Evolutionary conservation across 345 rosid species (phyloP), one percentile per base, ranked within the genome.

Genomic region (Trapa incisa): DNA sequence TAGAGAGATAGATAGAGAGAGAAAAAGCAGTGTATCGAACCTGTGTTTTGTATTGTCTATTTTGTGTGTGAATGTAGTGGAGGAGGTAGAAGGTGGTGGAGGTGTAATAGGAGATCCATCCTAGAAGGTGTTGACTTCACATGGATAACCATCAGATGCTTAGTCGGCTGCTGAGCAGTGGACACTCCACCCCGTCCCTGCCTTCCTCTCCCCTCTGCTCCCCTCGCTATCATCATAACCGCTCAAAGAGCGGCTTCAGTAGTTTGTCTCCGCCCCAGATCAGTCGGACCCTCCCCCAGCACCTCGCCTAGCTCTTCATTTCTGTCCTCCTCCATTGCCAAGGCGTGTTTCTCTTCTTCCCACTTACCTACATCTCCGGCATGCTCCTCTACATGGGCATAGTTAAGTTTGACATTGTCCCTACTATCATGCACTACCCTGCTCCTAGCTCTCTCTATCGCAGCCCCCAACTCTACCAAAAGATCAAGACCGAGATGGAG

Each of bases 251-350:
- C 29, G 80, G 84, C 57, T 84, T 32, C 29, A 80, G 84, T 52
- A 84, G 88, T 37, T 79, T 82, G 16, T 85, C 88, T 66, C 63
- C 85, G 86, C 48, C 77, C 80, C 36, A 87, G 86, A 73, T 71
- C 78, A 32, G 84, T 68, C 79, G 73, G 79, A 79, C 82, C 56
- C 61, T 91, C 53, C 87, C 91, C 48, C 96, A 94, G 68, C 91
- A 96, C 41, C 81, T 91, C 32, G 88, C 97, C 9, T 89, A 89
- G 89, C 78, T 91, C 65, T 74, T 94, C 41, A 74, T 94, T 70
- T 94, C 97, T 3, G 83, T 83, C 71, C 93, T 94, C 66, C 96
- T 94, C 22, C 93, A 97, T 47, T 87, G 96, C 9, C 99, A 91
- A 74, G 96, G 96, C 39, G 77, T 91, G 67, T 87, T 94, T 78